Base-by-base conservation (phyloP, 176 grass and related monocot genomes). In the Raddia distichophylla region DNA sequence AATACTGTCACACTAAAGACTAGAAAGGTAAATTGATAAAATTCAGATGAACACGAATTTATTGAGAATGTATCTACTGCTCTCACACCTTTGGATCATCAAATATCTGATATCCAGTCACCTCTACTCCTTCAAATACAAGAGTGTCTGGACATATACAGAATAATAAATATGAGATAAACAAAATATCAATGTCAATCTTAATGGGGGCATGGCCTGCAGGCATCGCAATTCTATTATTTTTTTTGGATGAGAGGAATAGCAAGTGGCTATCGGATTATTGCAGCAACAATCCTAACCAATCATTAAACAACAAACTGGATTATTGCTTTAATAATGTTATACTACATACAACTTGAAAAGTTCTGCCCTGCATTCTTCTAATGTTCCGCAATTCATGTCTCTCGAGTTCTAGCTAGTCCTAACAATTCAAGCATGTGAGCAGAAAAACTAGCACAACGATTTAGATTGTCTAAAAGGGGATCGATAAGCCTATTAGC, bases 61-160 rank as follows among this genome's bases (percentile, higher is more conserved):
- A 44, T 64, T 52, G 13, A 73, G 46, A 73, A 73, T 73, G 12
- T 43, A 5, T 82, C 15, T 42, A 20, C 3, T 82, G 61, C 2
- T 69, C 12, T 56, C 83, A 54, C n/a, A 94, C 93, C 87, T 95
- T 89, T 73, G 91, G 61, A 71, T 95, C 89, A 69, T 93, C 75
- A 74, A 98, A 98, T 67, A 98, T 93, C 18, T 86, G 79, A 84
- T 93, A 95, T 82, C 93, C 93, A 77, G 93, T 95, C 80, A 98
- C 93, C 84, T 93, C 96, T 59, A 98, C 96, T 87, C 93, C 96
- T 95, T 98, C 96, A 71, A 98, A 81, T 86, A 93, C 68, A 83
- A 95, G 78, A 85, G 87, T 91, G 80, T 98, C 96, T 98, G 88
- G 67, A 54, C 16, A 74, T 11, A 82, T 62, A 69, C 55, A 82